Conservation (phyloP, 2,329 filamentous ascomycete species). For the Ophiosphaerella korrae region DNA sequence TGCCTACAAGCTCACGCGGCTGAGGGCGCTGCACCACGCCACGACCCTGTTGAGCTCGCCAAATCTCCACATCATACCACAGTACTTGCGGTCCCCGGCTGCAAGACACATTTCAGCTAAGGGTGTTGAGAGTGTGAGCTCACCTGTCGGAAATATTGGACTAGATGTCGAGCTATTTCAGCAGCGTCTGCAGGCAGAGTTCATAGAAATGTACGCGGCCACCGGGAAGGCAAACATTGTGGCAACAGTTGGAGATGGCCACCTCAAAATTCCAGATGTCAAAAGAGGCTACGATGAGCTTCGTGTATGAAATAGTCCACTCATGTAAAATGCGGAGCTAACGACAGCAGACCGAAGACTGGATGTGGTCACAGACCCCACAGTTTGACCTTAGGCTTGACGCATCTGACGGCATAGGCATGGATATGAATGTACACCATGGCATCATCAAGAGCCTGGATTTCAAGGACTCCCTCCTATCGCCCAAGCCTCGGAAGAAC, state of each 20-base stretch:
- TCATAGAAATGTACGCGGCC: constrained; percentile 67
- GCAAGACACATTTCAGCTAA: constrained; percentile 76
- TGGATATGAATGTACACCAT: constrained; percentile 52
- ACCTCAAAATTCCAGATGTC: constrained; percentile 60
- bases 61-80: constrained; percentile 71
- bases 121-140: constrained; percentile 90
- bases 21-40: constrained; percentile 86
- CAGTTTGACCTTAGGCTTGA: constrained; percentile 68
- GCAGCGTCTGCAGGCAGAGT: constrained; percentile 59
- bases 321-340: constrained; percentile 25
- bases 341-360: constrained; percentile 63
- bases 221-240: constrained; percentile 45
- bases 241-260: constrained; percentile 59
- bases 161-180: constrained; percentile 56
- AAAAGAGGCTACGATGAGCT: constrained; percentile 67
- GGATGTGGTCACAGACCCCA: constrained; percentile 86
- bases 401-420: constrained; percentile 54
- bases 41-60: constrained; percentile 83
- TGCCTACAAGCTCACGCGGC: constrained; percentile 87
- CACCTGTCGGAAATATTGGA: constrained; percentile 78
- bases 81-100: constrained; percentile 77
- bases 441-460: constrained; percentile 61
- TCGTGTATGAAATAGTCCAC: constrained; percentile 52
- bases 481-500: constrained; percentile 14
- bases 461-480: constrained; percentile 23